Base-by-base conservation (phyloP, 805 yeast species). In the Candida namnaoensis region DNA sequence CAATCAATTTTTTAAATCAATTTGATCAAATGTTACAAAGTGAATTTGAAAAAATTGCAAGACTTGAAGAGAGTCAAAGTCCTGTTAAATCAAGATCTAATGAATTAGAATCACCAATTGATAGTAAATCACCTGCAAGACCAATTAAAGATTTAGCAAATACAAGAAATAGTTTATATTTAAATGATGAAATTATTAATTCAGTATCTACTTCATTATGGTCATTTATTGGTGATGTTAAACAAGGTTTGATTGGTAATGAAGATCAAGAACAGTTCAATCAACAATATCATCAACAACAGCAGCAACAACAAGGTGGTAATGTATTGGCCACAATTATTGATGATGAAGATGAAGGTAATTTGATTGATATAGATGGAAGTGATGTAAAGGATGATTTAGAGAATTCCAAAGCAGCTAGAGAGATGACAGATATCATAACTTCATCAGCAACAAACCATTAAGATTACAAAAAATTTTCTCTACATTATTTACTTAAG, bases 1-100 rank as follows among this genome's bases (percentile, higher is more conserved):
- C 88, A 1, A 63, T 82, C 36, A 73, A 68, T 37, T 65, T 80
- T 40, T 67, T 82, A 38, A 86, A 79, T 49, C 86, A 79, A 46
- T 72, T 82, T 52, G 91, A 82, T 55, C 76, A 73, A 41, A 65
- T 80, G 58, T 62, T 82, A 30, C 86, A 78, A 52, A 73, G 69
- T 43, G 88, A 82, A 54, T 65, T 82, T 43, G 88, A 81, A 48
- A 76, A 71, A 46, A 60, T 72, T 24, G 62, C 70, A 35, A 52
- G 64, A 15, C 58, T 68, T 47, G 64, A 57, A 30, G 44, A 53
- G 10, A 46, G 47, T 23, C 52, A 47, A 26, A 52, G 48, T 10
- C 13, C 43, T 33, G 24, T 32, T 26, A 12, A 27, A 36, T 10
- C 15, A 23, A 27, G 6, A 24, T 35, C 5, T 7, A 19, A 36